These are phyloP conservation scores for Handroanthus guayacan DNA, from an alignment of 257 asterid species.

Conservation along the genomic window DNA sequence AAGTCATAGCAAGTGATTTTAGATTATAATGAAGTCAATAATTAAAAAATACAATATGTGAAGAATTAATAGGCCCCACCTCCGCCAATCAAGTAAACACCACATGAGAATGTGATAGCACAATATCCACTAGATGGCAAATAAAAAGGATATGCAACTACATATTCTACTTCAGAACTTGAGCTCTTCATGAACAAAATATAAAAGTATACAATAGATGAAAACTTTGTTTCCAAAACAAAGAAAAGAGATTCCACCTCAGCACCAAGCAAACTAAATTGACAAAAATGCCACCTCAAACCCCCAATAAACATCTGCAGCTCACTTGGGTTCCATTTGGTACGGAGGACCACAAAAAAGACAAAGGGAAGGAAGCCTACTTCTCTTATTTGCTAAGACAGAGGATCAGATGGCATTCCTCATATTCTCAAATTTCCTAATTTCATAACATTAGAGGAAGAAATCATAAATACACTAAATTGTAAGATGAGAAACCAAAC, in stretches of 20 bases:
- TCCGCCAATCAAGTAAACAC: slow-evolving; percentile 10
- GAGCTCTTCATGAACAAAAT: not conserved
- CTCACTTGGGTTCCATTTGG: slow-evolving; percentile 9
- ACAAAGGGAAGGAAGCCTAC: not conserved
- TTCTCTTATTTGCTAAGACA: not conserved
- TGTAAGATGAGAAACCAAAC: not conserved
- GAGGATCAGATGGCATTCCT: not conserved
- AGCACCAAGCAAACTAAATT: not conserved
- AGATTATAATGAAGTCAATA: not conserved
- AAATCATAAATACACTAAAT: not conserved
- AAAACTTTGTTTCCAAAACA: not conserved
- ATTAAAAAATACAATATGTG: not conserved
- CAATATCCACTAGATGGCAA: not conserved
- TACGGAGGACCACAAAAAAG: not conserved
- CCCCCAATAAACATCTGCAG: not conserved
- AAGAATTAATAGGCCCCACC: not conserved
- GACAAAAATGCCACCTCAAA: not conserved
- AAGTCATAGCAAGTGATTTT: slow-evolving; percentile 3
- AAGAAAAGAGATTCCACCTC: not conserved
- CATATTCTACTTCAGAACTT: not conserved
- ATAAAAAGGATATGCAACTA: not conserved
- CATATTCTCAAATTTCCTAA: not conserved
- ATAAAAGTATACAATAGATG: not conserved
- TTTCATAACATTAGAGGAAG: not conserved
- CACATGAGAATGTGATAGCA: not conserved